A percentile compares a stretch with the other conserved stretches of the same genome.
phyloP scores from a whole-genome alignment of 305 asterid species.

The Solanum hybrid region DNA sequence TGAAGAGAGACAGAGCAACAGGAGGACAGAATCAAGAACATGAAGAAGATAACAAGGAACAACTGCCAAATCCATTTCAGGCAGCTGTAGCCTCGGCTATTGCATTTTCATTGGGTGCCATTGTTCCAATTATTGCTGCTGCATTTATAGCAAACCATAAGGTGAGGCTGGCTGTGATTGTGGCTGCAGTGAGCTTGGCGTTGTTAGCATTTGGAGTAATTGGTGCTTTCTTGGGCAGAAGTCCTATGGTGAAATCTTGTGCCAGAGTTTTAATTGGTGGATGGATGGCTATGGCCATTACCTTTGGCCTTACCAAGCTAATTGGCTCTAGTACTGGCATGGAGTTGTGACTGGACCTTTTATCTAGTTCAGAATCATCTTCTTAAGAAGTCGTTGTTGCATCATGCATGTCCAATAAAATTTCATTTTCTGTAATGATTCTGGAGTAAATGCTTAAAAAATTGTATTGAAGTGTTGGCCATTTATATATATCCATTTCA shows the following conservation, averaged over 20 bases:
- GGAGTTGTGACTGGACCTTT: constrained; percentile 2
- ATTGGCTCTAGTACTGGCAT: constrained; percentile 10
- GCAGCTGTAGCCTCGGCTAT: constrained; percentile 22
- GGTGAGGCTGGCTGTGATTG: constrained; percentile 26
- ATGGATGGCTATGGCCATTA: constrained; percentile 33
- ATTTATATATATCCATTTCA: background rate
- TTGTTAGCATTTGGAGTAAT: constrained; percentile 24
- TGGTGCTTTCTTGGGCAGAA: constrained; percentile 28
- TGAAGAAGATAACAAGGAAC: constrained; percentile 2
- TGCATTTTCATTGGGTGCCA: constrained; percentile 25
- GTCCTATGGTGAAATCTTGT: constrained; percentile 19
- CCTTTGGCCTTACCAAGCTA: constrained; percentile 12
- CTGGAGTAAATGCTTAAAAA: background rate
- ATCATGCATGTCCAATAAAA: background rate
- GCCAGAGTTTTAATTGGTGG: constrained; percentile 30
- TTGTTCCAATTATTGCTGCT: constrained; percentile 30
- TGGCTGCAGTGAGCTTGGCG: constrained; percentile 23
- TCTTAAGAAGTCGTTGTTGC: background rate
- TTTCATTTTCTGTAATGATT: background rate
- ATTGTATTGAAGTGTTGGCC: background rate
- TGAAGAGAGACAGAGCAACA: constrained; percentile 22
- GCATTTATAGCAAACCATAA: constrained; percentile 19
- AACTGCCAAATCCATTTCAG: constrained; percentile 22
- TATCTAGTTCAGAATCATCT: background rate
- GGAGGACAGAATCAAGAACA: background rate